A percentile compares a stretch with the other conserved stretches of the same genome.
Evolutionary conservation across 345 rosid genomes (phyloP).

Genomic region (Salix suchowensis): DNA sequence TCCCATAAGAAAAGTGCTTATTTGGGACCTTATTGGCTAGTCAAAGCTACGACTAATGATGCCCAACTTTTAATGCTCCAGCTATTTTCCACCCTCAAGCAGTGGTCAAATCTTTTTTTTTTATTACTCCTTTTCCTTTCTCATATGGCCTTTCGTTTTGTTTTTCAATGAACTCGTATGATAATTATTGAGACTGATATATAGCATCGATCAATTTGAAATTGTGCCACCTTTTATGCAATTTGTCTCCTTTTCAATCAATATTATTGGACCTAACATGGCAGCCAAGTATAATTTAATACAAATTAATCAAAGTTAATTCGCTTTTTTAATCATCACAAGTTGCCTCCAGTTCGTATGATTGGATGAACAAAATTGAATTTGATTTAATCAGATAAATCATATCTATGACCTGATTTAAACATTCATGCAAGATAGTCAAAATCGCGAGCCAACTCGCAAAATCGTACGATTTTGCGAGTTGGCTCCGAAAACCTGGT

Average conservation of each 20-base stretch:
- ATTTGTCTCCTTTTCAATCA: background rate
- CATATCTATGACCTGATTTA: too few relatives aligned
- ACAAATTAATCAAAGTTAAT: background rate
- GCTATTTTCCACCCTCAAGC: background rate
- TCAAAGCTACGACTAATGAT: background rate
- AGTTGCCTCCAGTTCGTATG: background rate
- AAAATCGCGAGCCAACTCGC: too few relatives aligned
- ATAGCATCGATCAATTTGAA: background rate
- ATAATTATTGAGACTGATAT: background rate
- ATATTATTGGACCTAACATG: background rate
- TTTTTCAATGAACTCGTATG: background rate
- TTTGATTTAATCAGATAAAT: too few relatives aligned
- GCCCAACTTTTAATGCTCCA: constrained; percentile 3
- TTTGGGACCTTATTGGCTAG: background rate
- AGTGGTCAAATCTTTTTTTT: background rate
- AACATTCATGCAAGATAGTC: too few relatives aligned
- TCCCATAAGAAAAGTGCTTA: background rate
- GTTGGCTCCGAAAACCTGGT: too few relatives aligned
- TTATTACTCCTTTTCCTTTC: background rate
- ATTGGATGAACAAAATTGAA: background rate
- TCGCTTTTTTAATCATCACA: background rate
- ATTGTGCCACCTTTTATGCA: background rate
- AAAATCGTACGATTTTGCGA: too few relatives aligned
- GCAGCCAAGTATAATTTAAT: background rate
- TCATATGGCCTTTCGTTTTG: background rate